These are phyloP conservation scores for Zymoseptoria passerinii DNA, from an alignment of 2,329 filamentous ascomycete species.

Conservation along the genomic window DNA sequence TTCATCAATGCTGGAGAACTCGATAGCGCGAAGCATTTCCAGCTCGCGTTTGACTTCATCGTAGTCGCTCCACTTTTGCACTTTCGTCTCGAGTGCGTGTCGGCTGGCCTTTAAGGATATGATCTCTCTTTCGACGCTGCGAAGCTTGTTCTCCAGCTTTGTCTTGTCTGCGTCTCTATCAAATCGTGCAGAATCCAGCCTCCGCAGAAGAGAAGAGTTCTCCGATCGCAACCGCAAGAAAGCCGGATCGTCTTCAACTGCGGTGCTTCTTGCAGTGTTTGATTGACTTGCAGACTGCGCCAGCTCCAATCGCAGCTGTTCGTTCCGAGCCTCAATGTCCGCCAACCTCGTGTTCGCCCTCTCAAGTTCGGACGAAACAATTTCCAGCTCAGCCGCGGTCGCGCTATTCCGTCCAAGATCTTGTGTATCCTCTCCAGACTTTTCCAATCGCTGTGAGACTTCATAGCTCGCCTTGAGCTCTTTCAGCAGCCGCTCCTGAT, in stretches of 20 bases:
- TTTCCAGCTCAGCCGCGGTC: conserved; percentile 83
- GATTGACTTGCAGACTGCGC: conserved; percentile 76
- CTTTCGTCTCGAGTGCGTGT: conserved; percentile 68
- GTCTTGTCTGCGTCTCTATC: conserved; percentile 77
- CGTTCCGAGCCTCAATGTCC: conserved; percentile 88
- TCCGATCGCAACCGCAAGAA: conserved; percentile 86
- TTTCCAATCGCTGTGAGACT: conserved; percentile 81
- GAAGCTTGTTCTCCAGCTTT: conserved; percentile 64
- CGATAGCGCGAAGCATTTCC: conserved; percentile 90
- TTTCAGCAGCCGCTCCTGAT: conserved; percentile 81
- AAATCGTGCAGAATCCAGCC: conserved; percentile 72
- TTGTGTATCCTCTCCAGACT: conserved; percentile 54
- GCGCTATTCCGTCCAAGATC: conserved; percentile 54
- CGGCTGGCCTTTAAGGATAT: conserved; percentile 69
- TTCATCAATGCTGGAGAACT: conserved; percentile 79
- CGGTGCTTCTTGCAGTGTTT: conserved; percentile 48
- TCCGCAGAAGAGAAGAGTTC: conserved; percentile 83
- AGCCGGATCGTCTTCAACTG: conserved; percentile 78
- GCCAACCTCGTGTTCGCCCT: conserved; percentile 78
- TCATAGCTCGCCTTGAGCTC: conserved; percentile 97
- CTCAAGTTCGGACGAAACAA: conserved; percentile 85
- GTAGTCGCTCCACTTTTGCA: conserved; percentile 87
- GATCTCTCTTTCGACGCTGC: conserved; percentile 71
- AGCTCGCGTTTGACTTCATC: conserved; percentile 94
- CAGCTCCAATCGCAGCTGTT: conserved; percentile 81